Conservation (phyloP, 1,139 yeast genomes). For the Yamadazyma friedrichii region DNA sequence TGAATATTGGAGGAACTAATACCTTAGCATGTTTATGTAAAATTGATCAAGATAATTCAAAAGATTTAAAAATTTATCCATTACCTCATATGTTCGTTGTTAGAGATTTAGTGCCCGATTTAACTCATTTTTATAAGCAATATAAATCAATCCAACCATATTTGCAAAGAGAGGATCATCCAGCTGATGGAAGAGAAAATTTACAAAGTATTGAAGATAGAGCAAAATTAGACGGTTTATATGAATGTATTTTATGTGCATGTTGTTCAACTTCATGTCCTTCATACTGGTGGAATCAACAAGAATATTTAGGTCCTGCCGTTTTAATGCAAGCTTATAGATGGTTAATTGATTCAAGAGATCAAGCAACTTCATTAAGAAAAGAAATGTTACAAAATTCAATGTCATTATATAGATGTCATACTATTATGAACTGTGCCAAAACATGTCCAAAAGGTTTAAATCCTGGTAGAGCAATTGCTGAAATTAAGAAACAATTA, state of each 20-base stretch:
- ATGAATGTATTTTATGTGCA: conserved; percentile 97
- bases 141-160: conserved; percentile 98
- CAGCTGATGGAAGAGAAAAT: conserved; percentile 91
- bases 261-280: conserved; percentile 99
- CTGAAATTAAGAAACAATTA: conserved; percentile 92
- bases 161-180: conserved; percentile 78
- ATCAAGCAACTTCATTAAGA: conserved; percentile 80
- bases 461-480: conserved; percentile 97
- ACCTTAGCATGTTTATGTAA: conserved; percentile 96
- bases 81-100: conserved; percentile 98
- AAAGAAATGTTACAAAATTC: conserved; percentile 91
- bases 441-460: conserved; percentile 98
- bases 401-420: conserved; percentile 98
- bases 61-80: conserved; percentile 88
- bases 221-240: conserved; percentile 93
- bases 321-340: conserved; percentile 98
- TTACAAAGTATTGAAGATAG: conserved; percentile 91
- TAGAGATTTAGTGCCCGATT: conserved; percentile 95
- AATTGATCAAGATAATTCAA: conserved; percentile 75
- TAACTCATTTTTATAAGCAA: conserved; percentile 97
- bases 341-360: conserved; percentile 98
- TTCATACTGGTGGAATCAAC: conserved; percentile 99
- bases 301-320: conserved; percentile 97
- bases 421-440: conserved; percentile 97
- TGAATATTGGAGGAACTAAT: conserved; percentile 98